Conservation (phyloP, 352 stramenopile genomes). For the Phytophthora multivora region DNA sequence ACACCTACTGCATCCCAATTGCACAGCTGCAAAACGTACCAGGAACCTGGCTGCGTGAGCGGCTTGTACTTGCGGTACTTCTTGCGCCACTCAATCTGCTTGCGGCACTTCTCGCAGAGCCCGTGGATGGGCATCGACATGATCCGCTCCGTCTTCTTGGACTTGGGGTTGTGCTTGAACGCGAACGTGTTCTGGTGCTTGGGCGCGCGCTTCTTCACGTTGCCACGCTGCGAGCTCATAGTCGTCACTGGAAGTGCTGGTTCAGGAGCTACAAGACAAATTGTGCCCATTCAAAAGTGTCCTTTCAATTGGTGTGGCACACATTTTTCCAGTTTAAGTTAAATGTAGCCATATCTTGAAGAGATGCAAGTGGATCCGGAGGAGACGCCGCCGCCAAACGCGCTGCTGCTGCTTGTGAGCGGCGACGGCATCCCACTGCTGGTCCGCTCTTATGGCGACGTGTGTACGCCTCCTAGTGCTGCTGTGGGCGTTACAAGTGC, state of each 20-base stretch:
- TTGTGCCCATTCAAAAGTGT: constrained; percentile 23
- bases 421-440: constrained; percentile 56
- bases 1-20: background rate
- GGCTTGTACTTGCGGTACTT: constrained; percentile 99
- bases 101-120: constrained; percentile 93
- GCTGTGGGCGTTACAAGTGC: constrained; percentile 52
- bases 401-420: constrained; percentile 55
- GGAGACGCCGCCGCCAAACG: constrained; percentile 24
- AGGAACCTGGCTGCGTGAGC: constrained; percentile 93
- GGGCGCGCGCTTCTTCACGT: constrained; percentile 87
- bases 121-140: constrained; percentile 91
- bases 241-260: constrained; percentile 1
- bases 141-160: constrained; percentile 96
- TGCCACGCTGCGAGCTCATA: constrained; percentile 89
- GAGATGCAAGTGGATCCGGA: constrained; percentile 22
- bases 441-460: constrained; percentile 48
- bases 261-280: constrained; percentile 1
- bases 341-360: constrained; percentile 42
- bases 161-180: constrained; percentile 98
- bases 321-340: constrained; percentile 1
- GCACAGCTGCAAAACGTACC: constrained; percentile 41
- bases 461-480: constrained; percentile 47
- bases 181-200: constrained; percentile 98
- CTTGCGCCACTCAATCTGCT: constrained; percentile 99
- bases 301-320: background rate